Base-by-base conservation (phyloP, 768 basidiomycete species). In the Pisolithus marmoratus region DNA sequence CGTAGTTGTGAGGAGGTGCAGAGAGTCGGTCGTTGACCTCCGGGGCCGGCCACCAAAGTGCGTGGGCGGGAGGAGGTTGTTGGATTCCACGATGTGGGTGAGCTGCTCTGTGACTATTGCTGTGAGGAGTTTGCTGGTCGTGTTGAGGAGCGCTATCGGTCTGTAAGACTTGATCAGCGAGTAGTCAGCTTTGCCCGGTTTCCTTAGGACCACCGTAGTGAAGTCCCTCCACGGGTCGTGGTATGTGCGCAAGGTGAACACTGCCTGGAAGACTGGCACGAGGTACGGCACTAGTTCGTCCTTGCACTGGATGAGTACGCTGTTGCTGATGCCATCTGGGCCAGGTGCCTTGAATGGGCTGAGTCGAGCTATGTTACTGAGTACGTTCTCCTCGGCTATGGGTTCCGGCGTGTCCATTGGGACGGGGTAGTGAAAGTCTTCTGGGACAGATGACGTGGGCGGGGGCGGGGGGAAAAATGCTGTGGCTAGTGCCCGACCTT, bases 41-140 rank as follows among this genome's bases (percentile, higher is more conserved):
- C 74, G 9, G 11, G 74, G 70, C 1, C 71, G 20, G 0, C 70
- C 69, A 0, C 75, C 71, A 47, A 74, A 76, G 46, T 77, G 72
- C 6, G 42, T 64, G 0, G 49, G 26, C 0, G 74, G 73, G 4
- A 77, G 60, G 1, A 74, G 57, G 27, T 27, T 27, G 27, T 27
- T 27, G 27, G 27, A 27, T 7, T 27, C 27, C 2, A 9, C 27
- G 6, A 27, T 27, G 27, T 27, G 27, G 27, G 27, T 4, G 27
- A 27, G 27, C 6, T 27, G 27, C 27, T 27, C 27, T 27, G 27
- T 27, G 27, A 27, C 27, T 27, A 27, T 27, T 7, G 27, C 27
- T 4, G 27, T 27, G 27, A 27, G 27, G 27, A 27, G 27, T 7
- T 27, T 27, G 27, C 27, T 27, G 2, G 27, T 51, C 0, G 65